Base-by-base conservation (phyloP, 139 green algal species). In the Chlamydomonas sp. region DNA sequence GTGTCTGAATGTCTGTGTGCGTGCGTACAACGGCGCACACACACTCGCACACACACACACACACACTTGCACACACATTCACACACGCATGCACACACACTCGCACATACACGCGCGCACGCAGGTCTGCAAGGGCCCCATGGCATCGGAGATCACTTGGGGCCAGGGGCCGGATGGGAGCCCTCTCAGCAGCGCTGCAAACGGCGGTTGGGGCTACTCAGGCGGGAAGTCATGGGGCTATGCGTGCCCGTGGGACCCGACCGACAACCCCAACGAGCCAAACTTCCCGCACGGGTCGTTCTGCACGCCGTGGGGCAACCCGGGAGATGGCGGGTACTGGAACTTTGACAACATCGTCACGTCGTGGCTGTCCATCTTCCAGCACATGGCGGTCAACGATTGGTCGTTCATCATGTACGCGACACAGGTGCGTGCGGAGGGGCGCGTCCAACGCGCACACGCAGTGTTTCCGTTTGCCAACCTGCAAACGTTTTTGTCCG, bases 261-360 rank as follows among this genome's bases (percentile, higher is more conserved):
- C 31, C 20, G 26, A 39, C 59, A 66, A 66, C 59, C 59, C 59
- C 24, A 34, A 22, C 0, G 72, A 69, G 31, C 29, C 13, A 24
- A 74, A 31, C 2, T 67, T 64, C 39, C 68, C 71, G 1, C 10
- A 47, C 2, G 79, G 73, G 3, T 29, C 58, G 29, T 72, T 79
- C 62, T 88, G 82, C 71, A 69, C 74, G 1, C 8, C 37, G 3
- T 83, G 59, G n/a, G 69, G 75, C 54, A 89, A 89, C 72, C 81
- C 79, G 16, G 68, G 26, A 26, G 80, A 85, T 58, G 65, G 71
- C 35, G 85, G 82, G 30, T 75, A 85, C 29, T 84, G 77, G 2
- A 83, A 67, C 58, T 92, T 92, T 50, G 86, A 95, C 73, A 90
- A 90, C 71, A 87, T 95, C 28, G 49, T 87, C 10, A 79, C 73